Percentiles rank a stretch among this genome's conserved stretches.
phyloP scores from a whole-genome alignment of 805 yeast genomes.

The Starmera caribaea region DNA sequence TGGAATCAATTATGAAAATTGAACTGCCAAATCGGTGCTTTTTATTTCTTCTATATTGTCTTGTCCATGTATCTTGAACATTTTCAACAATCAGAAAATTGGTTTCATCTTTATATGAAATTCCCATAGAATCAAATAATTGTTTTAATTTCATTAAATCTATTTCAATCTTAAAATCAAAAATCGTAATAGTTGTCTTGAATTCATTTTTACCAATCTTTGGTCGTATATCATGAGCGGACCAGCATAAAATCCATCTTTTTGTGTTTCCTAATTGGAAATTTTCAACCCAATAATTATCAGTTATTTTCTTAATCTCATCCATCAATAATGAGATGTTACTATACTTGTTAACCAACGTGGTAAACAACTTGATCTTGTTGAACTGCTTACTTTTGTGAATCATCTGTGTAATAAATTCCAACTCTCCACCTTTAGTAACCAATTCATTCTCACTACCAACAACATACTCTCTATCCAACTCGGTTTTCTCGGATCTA shows the following conservation, averaged over 20 bases:
- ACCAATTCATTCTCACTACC: constrained; percentile 30
- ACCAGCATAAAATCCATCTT: constrained; percentile 20
- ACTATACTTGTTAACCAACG: constrained; percentile 24
- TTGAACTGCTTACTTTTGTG: constrained; percentile 17
- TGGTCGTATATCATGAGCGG: constrained; percentile 8
- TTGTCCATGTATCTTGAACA: constrained; percentile 17
- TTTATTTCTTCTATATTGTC: constrained; percentile 13
- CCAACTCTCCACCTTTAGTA: constrained; percentile 37
- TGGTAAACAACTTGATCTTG: constrained; percentile 28
- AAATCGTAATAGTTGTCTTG: constrained; percentile 5
- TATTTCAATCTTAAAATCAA: constrained; percentile 5
- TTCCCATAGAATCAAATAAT: neutral
- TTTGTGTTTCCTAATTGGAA: constrained; percentile 15
- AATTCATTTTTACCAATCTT: constrained; percentile 1
- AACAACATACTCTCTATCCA: constrained; percentile 14
- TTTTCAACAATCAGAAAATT: neutral
- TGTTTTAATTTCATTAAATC: constrained; percentile 3
- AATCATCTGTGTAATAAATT: constrained; percentile 28
- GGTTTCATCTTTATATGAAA: neutral
- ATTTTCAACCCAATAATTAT: constrained; percentile 10
- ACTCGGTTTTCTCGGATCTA: constrained; percentile 14
- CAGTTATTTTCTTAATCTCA: neutral
- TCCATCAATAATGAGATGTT: too few relatives aligned
- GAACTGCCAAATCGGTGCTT: constrained; percentile 1
- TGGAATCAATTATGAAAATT: constrained; percentile 5